Evolutionary conservation across 768 basidiomycete species (phyloP), one percentile per base, ranked within the genome.

Genomic region (Leccinum rimulosum): DNA sequence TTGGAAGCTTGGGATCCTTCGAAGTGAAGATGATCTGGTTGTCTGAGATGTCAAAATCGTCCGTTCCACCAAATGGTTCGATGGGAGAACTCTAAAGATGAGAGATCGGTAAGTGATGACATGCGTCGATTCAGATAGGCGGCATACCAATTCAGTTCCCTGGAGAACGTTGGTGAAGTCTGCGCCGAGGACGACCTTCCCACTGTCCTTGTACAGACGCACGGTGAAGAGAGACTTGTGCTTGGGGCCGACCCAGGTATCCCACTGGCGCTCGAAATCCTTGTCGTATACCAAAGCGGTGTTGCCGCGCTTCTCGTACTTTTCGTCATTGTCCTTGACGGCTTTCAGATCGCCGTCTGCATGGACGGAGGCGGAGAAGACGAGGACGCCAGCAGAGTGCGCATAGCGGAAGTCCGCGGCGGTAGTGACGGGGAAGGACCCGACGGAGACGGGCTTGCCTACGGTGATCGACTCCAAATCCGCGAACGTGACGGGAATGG

Each of bases 281-380:
- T 70, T 64, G 61, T 93, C 90, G 66, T 86, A 94, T 4, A 91
- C 86, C 59, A 80, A 72, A 1, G 91, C 93, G 1, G 81, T 80
- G 54, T 85, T 83, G 5, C 92, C 94, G 2, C 89, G 82, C 57
- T 85, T 81, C 55, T 88, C 84, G 78, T 86, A 90, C 45, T 77
- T 80, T 62, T 86, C 77, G 68, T 96, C 92, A 63, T 89, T 82
- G 64, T 84, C 79, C 61, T 80, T 82, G 27, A 88, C 87, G 10
- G 84, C 79, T 40, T 80, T 83, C 50, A 97, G 75, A 60, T 88
- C 81, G 2, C 87, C 88, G 60, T 95, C 90, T 2, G 82, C 74
- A 68, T 91, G 88, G 5, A 96, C 93, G 55, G 84, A 79, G 35
- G 91, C 92, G 0, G 93, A 90, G 77, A 99, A 98, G 6, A 93